Evolutionary conservation across 2,329 filamentous ascomycete species (phyloP).

Genomic region (Neonectria faginata): DNA sequence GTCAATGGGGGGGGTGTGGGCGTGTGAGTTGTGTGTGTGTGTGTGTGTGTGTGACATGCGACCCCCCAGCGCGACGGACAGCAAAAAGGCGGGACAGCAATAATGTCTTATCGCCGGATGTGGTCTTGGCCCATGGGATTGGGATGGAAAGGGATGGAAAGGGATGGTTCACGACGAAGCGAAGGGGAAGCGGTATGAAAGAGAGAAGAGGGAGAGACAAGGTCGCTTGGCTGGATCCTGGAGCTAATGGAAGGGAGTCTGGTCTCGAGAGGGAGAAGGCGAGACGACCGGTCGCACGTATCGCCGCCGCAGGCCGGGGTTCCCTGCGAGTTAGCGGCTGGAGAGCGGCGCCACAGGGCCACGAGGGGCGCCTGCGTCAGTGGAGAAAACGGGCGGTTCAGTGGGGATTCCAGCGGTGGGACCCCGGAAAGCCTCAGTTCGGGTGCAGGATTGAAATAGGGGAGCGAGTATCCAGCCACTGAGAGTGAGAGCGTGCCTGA

Average conservation of each 20-base stretch:
- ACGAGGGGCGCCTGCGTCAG: constrained; percentile 18
- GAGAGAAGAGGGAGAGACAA: constrained; percentile 28
- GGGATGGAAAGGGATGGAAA: constrained; percentile 20
- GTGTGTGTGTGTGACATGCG: constrained; percentile 17
- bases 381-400: constrained; percentile 18
- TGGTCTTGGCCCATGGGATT: constrained; percentile 20
- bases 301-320: constrained; percentile 23
- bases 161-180: constrained; percentile 6
- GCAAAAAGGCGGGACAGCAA: constrained; percentile 10
- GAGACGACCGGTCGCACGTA: constrained; percentile 23
- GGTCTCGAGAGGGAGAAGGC: constrained; percentile 17
- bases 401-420: constrained; percentile 20
- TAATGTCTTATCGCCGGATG: constrained; percentile 38
- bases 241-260: constrained; percentile 19
- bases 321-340: constrained; percentile 26
- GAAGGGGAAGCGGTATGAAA: constrained; percentile 13
- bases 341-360: constrained; percentile 12
- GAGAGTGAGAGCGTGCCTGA: constrained; percentile 16
- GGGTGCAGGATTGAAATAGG: constrained; percentile 20
- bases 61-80: constrained; percentile 19
- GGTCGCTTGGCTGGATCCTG: constrained; percentile 1
- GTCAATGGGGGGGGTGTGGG: constrained; percentile 17
- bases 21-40: constrained; percentile 16
- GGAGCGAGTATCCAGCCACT: constrained; percentile 24
- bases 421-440: constrained; percentile 7